These are phyloP conservation scores for Zychaea mexicana DNA, from an alignment of 371 early-diverging fungal species.

Conservation along the genomic window DNA sequence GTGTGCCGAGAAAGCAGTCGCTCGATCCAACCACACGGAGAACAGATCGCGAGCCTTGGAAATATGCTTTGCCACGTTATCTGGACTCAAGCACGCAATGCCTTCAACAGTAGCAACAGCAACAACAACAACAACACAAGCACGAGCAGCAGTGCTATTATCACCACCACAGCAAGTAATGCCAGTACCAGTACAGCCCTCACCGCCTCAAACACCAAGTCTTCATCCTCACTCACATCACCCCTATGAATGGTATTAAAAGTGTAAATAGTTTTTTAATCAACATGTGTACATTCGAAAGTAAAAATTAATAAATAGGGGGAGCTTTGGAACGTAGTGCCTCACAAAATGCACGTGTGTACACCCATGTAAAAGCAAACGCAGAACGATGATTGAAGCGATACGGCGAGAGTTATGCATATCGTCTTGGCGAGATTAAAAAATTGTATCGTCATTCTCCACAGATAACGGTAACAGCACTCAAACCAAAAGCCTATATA, in stretches of 20 bases:
- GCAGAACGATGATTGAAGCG: neutral
- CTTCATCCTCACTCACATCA: neutral
- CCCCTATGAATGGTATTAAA: neutral
- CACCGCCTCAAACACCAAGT: neutral
- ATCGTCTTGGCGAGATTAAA: neutral
- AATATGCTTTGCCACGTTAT: constrained; percentile 32
- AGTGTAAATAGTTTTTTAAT: neutral
- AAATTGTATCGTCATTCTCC: neutral
- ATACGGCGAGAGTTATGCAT: neutral
- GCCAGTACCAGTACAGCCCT: neutral
- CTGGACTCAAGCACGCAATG: constrained; percentile 20
- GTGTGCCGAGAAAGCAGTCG: constrained; percentile 35
- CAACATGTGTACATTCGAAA: neutral
- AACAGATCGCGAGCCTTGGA: constrained; percentile 34
- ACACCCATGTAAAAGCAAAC: no score
- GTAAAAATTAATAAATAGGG: neutral
- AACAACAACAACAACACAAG: neutral
- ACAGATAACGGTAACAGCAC: neutral
- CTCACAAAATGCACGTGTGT: no score
- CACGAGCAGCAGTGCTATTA: neutral
- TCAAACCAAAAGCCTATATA: neutral
- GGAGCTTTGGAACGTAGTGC: no score
- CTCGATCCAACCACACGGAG: constrained; percentile 19
- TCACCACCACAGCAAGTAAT: neutral
- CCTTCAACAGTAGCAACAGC: neutral